Base-by-base conservation (phyloP, 1,284 basidiomycete species). In the Ceraceosorus bombacis region DNA sequence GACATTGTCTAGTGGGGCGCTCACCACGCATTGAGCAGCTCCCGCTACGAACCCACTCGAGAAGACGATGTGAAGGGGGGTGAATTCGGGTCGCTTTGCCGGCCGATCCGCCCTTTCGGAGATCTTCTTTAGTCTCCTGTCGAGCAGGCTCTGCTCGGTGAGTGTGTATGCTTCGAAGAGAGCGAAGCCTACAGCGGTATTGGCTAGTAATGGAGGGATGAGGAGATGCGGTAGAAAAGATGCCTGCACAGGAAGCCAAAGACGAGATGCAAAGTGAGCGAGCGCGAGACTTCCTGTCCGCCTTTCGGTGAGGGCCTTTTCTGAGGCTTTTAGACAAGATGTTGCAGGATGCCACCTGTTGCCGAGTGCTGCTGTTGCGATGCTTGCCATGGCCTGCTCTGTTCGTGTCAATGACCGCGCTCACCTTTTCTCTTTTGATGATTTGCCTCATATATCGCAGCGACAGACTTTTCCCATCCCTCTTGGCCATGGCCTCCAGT, bases 1-100 rank as follows among this genome's bases (percentile, higher is more conserved):
- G 9, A 79, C 76, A 52, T 80, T 80, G 65, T 80, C 79, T 12
- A 80, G 71, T 0, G 79, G 79, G 0, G 78, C 76, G 2, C 78
- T 78, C 36, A 80, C 71, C 54, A 79, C 65, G 38, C 78, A 78
- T 60, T 80, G 79, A 0, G 78, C 76, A 1, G 77, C 76, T 1
- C 79, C 79, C 5, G 79, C 79, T 5, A 73, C 59, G 0, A 70
- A 70, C 9, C 79, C 79, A 0, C 78, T 72, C 1, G 63, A 59
- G 2, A 67, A 63, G 5, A 76, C 74, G 55, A 75, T 70, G 63
- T 63, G 62, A 17, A 73, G 56, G 6, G 68, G 70, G 15, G 69
- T 67, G 61, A 68, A 77, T n/a, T 57, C 54, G 5, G 48, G 39
- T 27, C 36, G 41, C 10, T 38, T 5, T 17, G 46, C 40, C 17